Base-by-base conservation (phyloP, 2,329 filamentous ascomycete genomes). In the Tolypocladium capitatum region DNA sequence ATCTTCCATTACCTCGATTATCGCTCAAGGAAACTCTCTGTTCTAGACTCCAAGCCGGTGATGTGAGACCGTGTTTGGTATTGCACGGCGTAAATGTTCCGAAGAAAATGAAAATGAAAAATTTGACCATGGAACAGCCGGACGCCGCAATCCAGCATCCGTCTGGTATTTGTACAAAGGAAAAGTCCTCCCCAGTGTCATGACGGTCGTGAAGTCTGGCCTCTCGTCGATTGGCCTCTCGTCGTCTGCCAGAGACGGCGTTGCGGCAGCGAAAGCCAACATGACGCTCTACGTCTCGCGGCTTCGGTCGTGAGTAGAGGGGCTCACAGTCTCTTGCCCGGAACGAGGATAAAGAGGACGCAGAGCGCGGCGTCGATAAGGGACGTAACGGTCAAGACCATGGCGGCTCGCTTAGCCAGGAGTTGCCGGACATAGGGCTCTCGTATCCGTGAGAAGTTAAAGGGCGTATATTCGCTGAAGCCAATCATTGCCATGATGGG, bases 381-480 rank as follows among this genome's bases (percentile, higher is more conserved):
- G 28, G 83, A 63, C 30, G 90, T 90, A 52, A 92, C 76, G 9
- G 79, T 71, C 14, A 96, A 69, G 14, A 92, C 86, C 69, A 92
- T 89, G 40, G 87, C 61, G 0, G 92, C 83, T 49, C 92, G 84
- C 63, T 90, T 90, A 55, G 80, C 81, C 48, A 98, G 76, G 20
- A 97, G 80, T 60, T 81, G 86, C 54, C 87, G 84, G 48, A 98
- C 85, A 62, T 92, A 98, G 0, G 89, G 86, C 66, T 98, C 92
- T 48, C 86, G 81, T 53, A 97, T 87, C 36, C 80, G 78, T 24
- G 86, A 84, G 71, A 94, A 96, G 65, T 83, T 86, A 74, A 96
- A 90, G 45, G 94, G 89, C 0, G 91, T 96, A 69, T 97, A 96
- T 70, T 98, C 94, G 70, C 90, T 96, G 64, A 83, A 84, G 33